A percentile compares a stretch with the other conserved stretches of the same genome.
Conservation (phyloP, 2,329 filamentous ascomycete genomes). For the Fusarium compactum region DNA sequence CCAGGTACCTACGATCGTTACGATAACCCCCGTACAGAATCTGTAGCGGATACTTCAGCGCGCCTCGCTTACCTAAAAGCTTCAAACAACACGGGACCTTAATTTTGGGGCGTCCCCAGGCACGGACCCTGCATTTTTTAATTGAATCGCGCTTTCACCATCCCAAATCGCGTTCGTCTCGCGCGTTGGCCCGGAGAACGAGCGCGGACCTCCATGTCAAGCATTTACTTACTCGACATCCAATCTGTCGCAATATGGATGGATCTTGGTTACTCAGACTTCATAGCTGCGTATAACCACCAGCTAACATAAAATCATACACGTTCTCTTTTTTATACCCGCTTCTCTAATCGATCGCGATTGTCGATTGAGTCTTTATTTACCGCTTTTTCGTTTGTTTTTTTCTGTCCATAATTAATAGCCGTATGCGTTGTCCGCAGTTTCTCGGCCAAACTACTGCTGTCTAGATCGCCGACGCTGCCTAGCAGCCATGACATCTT, state of each 20-base stretch:
- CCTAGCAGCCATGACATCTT: constrained; percentile 58
- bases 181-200: constrained; percentile 43
- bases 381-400: constrained; percentile 3
- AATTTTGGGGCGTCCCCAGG: background rate
- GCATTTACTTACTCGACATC: constrained; percentile 20
- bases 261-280: constrained; percentile 19
- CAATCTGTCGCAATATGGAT: background rate
- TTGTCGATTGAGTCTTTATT: constrained; percentile 3
- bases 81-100: background rate
- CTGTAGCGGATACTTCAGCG: constrained; percentile 15
- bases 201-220: constrained; percentile 39
- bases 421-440: constrained; percentile 41
- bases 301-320: background rate
- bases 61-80: constrained; percentile 19
- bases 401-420: constrained; percentile 11
- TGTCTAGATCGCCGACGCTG: constrained; percentile 57
- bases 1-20: constrained; percentile 4
- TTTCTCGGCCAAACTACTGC: constrained; percentile 48
- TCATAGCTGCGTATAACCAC: constrained; percentile 21
- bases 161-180: constrained; percentile 35
- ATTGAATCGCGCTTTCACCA: constrained; percentile 42
- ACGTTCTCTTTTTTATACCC: background rate
- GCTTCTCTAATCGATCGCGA: background rate
- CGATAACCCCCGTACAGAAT: background rate
- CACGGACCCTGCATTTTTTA: constrained; percentile 45